Base-by-base conservation (phyloP, 2,329 filamentous ascomycete species). In the Xylaria sp. region DNA sequence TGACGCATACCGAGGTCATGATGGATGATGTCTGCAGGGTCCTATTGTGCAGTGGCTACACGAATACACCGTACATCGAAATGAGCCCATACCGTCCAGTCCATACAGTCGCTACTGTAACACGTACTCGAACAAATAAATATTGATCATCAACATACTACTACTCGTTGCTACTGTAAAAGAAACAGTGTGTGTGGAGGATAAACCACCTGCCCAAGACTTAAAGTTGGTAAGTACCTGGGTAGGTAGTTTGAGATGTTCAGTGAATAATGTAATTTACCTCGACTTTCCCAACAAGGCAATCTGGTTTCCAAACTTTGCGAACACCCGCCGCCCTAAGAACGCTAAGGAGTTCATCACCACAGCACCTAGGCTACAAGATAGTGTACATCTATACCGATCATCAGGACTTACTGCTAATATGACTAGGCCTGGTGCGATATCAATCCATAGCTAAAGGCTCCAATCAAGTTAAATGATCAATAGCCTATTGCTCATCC, bases 241-340 rank as follows among this genome's bases (percentile, higher is more conserved):
- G 33, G 33, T 3, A n/a, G 13, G 51, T 55, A 8, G 51, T 36
- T 55, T 49, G 48, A 49, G 20, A 13, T 23, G 49, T 13, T 23
- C 36, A 55, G 52, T 33, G 28, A 9, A 66, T 1, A 36, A 36
- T 66, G 64, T 46, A 55, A 56, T 55, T 54, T 52, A 58, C 52
- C n/a, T 5, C 62, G 51, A 69, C 59, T 72, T 72, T 71, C 73
- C 72, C 41, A 70, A 73, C 72, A 57, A 49, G 66, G 67, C 39
- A 68, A 72, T 66, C 73, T 20, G 5, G 64, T 66, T 71, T 69
- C 66, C 68, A 67, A 55, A 68, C 51, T 56, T 65, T 39, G 23
- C 28, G 68, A 72, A 62, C 55, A 58, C 69, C 58, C 72, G 72
- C 72, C 69, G 71, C 73, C 74, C 60, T 75, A 72, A 55, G 33